A percentile compares a stretch with the other conserved stretches of the same genome.
Conservation (phyloP, 495 filamentous ascomycete species). For the Aspergillus homomorphus region DNA sequence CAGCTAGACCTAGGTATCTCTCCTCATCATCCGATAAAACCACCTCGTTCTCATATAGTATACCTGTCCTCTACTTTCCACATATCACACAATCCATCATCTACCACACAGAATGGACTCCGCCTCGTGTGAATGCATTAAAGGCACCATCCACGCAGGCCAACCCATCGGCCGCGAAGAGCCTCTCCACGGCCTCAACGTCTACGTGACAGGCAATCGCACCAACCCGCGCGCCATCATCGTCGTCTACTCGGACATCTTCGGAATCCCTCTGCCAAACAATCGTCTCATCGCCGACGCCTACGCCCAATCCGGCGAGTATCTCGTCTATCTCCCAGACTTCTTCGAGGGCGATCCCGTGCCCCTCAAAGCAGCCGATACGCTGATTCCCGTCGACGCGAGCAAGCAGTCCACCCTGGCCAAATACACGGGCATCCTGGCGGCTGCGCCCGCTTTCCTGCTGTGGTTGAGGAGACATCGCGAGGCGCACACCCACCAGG, state of each 20-base stretch:
- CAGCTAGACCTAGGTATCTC: no score
- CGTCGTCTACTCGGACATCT: conserved; percentile 3
- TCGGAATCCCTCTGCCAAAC: conserved; percentile 3
- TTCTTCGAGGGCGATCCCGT: conserved; percentile 9
- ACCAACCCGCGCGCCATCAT: not conserved
- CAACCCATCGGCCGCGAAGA: not conserved
- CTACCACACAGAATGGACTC: not conserved
- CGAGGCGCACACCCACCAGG: not conserved
- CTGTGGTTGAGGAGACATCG: not conserved
- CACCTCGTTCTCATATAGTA: no score
- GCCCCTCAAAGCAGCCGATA: not conserved
- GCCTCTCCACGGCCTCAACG: conserved; percentile 3
- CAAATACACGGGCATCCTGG: not conserved
- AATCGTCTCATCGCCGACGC: conserved; percentile 6
- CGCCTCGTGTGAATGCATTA: conserved; percentile 2
- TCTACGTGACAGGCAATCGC: conserved; percentile 3
- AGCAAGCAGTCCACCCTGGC: conserved; percentile 1
- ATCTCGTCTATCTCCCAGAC: conserved; percentile 6
- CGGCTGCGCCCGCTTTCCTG: not conserved
- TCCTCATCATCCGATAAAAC: no score
- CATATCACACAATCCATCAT: no score
- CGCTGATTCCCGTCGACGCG: not conserved
- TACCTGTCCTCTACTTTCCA: no score
- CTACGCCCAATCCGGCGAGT: conserved; percentile 2
- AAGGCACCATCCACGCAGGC: conserved; percentile 4